phyloP scores from a whole-genome alignment of 352 stramenopile genomes.

The Phytophthora tentaculata region DNA sequence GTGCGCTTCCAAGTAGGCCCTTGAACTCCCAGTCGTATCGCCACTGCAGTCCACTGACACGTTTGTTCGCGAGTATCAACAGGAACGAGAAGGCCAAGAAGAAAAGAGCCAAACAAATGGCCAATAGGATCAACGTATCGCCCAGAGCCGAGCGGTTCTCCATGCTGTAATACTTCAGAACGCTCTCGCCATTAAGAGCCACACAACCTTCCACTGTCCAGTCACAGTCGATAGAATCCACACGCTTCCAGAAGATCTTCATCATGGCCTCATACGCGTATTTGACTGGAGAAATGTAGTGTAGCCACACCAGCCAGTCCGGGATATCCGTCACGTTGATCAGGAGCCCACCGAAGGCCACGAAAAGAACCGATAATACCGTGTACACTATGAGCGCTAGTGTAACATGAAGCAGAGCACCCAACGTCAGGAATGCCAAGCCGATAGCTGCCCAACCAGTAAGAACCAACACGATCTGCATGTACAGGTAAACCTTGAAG shows the following conservation, averaged over 20 bases:
- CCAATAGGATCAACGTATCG: constrained; percentile 46
- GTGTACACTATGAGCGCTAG: constrained; percentile 44
- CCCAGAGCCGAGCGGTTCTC: constrained; percentile 39
- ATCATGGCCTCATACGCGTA: constrained; percentile 60
- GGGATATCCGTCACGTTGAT: constrained; percentile 53
- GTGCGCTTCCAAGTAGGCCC: constrained; percentile 10
- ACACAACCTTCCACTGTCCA: constrained; percentile 39
- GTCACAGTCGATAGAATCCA: constrained; percentile 45
- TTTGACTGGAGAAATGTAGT: constrained; percentile 65
- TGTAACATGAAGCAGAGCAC: constrained; percentile 33
- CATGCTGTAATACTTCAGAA: constrained; percentile 61
- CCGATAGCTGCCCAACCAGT: constrained; percentile 39
- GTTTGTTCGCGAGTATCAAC: constrained; percentile 31
- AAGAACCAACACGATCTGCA: constrained; percentile 55
- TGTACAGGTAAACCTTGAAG: constrained; percentile 50
- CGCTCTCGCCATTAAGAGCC: constrained; percentile 37
- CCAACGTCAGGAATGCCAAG: constrained; percentile 44
- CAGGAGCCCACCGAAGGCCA: constrained; percentile 51
- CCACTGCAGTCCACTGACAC: constrained; percentile 34
- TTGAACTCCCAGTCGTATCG: constrained; percentile 40
- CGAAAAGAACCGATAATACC: constrained; percentile 43
- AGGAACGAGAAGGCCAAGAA: constrained; percentile 45
- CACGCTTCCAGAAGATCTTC: constrained; percentile 55
- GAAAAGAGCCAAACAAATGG: constrained; percentile 44
- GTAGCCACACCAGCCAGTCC: constrained; percentile 62